A percentile compares a stretch with the other conserved stretches of the same genome.
These are phyloP conservation scores for Pseudocercospora fuligena DNA, from an alignment of 2,329 filamentous ascomycete genomes.

Conservation along the genomic window DNA sequence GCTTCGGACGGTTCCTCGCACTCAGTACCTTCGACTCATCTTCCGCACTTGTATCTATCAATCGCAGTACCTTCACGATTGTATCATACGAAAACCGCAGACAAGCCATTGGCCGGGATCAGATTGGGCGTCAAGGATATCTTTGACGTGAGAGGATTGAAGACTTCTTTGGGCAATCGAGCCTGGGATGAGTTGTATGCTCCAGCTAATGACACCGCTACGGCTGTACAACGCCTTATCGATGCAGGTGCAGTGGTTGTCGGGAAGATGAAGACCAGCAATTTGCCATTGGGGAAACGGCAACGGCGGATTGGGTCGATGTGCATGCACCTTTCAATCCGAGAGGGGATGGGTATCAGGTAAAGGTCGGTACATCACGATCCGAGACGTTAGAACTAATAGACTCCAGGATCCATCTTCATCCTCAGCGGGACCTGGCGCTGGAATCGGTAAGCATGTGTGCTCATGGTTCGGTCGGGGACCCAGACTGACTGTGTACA, in stretches of 20 bases:
- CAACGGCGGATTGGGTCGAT: constrained; percentile 55
- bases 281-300: constrained; percentile 45
- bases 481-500: not conserved
- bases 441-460: constrained; percentile 44
- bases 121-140: constrained; percentile 67
- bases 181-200: constrained; percentile 61
- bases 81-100: constrained; percentile 42
- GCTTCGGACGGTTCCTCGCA: too few species aligned
- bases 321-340: constrained; percentile 49
- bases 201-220: constrained; percentile 50
- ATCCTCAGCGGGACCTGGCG: constrained; percentile 53
- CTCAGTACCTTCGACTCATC: too few species aligned
- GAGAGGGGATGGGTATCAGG: constrained; percentile 48
- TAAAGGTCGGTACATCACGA: too few species aligned
- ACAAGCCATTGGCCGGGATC: constrained; percentile 63
- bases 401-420: constrained; percentile 45
- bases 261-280: constrained; percentile 50
- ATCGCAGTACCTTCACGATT: too few species aligned
- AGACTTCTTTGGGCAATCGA: constrained; percentile 60
- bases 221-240: constrained; percentile 55
- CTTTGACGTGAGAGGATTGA: constrained; percentile 60
- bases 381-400: not conserved
- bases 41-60: too few species aligned
- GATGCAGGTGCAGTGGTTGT: constrained; percentile 60
- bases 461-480: too few species aligned